Base-by-base conservation (phyloP, 148 eudicot genomes). In the Linanthus parryae region DNA sequence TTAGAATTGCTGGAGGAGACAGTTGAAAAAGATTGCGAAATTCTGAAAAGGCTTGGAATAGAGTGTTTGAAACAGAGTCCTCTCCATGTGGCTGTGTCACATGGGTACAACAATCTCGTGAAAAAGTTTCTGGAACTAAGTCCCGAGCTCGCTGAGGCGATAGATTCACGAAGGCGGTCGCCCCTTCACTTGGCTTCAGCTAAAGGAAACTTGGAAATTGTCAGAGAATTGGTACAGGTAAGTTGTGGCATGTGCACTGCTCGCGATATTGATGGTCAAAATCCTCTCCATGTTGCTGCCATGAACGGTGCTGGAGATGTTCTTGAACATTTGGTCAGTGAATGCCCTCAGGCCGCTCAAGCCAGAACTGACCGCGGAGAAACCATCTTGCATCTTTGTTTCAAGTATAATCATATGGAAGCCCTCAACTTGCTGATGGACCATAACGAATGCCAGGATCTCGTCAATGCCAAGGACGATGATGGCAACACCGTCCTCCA, bases 31-130 rank as follows among this genome's bases (percentile, higher is more conserved):
- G n/a, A n/a, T n/a, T n/a, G n/a, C n/a, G n/a, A n/a, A n/a, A n/a
- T n/a, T n/a, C n/a, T n/a, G n/a, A n/a, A n/a, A n/a, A n/a, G n/a
- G n/a, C n/a, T n/a, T n/a, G n/a, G n/a, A n/a, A n/a, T n/a, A n/a
- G n/a, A n/a, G n/a, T n/a, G n/a, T n/a, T n/a, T n/a, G n/a, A n/a
- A n/a, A n/a, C n/a, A n/a, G n/a, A n/a, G n/a, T 3, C 69, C 60
- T 33, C 23, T 70, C 12, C 74, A 70, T 40, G 52, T 65, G 24
- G 75, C 70, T 3, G 67, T 63, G 5, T 23, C 65, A 21, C 41
- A 33, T 9, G 67, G 75, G 7, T 63, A 71, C 24, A 10, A 9
- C 0, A 44, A 44, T 4, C 14, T 11, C 39, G 39, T 8, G 3
- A 0, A 35, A 35, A 35, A 35, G 10, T 2, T 35, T 8, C 39